phyloP scores from a whole-genome alignment of 306 rosid genomes.

The Lathyrus oleraceus region DNA sequence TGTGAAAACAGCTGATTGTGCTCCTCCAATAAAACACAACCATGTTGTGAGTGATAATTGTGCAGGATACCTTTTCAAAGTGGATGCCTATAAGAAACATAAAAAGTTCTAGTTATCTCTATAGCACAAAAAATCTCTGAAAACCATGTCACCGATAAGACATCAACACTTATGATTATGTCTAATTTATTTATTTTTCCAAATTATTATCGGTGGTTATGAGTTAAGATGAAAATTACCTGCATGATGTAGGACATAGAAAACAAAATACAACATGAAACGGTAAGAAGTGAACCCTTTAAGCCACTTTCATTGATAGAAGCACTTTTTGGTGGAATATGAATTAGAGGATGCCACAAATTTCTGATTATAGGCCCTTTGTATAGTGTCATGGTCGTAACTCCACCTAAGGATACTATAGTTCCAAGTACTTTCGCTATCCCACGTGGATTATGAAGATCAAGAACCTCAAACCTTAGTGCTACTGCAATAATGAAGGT shows the following conservation, averaged over 20 bases:
- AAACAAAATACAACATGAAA: constrained; percentile 70
- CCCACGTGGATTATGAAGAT: constrained; percentile 53
- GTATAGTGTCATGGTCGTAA: constrained; percentile 75
- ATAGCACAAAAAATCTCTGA: too few relatives aligned
- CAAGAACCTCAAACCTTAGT: constrained; percentile 66
- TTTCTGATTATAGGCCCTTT: constrained; percentile 61
- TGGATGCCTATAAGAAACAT: constrained; percentile 49
- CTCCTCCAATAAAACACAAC: constrained; percentile 78
- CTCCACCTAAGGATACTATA: constrained; percentile 69
- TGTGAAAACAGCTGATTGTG: constrained; percentile 71
- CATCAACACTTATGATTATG: too few relatives aligned
- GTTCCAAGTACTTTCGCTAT: constrained; percentile 73
- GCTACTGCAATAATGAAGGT: constrained; percentile 75
- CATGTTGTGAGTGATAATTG: constrained; percentile 73
- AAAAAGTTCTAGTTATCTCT: background rate
- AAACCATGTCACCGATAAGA: too few relatives aligned
- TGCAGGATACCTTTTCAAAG: constrained; percentile 81
- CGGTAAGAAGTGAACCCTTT: constrained; percentile 76
- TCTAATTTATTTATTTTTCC: too few relatives aligned
- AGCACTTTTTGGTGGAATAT: constrained; percentile 41
- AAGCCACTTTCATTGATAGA: constrained; percentile 56
- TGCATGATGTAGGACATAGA: constrained; percentile 87
- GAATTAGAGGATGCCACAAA: constrained; percentile 59
- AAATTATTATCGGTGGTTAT: too few relatives aligned
- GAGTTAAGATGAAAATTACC: constrained; percentile 45